phyloP scores from a whole-genome alignment of 352 stramenopile genomes.

The Thalassiosira mediterranea region DNA sequence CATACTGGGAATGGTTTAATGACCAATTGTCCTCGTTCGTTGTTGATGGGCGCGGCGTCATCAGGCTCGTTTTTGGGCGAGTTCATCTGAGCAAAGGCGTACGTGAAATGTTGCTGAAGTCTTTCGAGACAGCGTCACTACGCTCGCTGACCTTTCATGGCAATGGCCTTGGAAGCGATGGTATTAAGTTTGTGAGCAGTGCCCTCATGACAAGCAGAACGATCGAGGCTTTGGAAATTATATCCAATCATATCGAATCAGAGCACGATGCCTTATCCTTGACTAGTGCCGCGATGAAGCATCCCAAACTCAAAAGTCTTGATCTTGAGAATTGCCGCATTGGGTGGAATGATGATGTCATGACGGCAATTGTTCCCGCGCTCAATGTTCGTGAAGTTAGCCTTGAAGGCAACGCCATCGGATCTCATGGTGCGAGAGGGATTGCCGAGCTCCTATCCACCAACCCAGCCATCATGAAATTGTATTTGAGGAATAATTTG shows the following conservation, averaged over 20 bases:
- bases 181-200: conserved; percentile 1
- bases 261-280: background rate
- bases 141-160: background rate
- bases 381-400: background rate
- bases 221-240: background rate
- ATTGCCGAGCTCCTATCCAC: background rate
- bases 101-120: background rate
- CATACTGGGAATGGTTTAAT: too few species aligned
- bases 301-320: background rate
- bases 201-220: background rate
- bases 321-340: background rate
- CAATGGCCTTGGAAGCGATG: conserved; percentile 9
- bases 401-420: conserved; percentile 15
- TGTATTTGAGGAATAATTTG: conserved; percentile 7
- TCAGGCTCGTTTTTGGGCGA: background rate
- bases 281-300: background rate
- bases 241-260: background rate
- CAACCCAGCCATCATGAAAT: conserved; percentile 13
- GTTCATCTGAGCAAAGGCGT: background rate
- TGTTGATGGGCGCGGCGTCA: too few species aligned
- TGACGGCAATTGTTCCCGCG: background rate
- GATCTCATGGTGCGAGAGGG: background rate
- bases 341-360: background rate
- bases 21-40: too few species aligned
- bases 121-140: conserved; percentile 7